Percentiles rank a stretch among this genome's conserved stretches.
Evolutionary conservation across 2,329 filamentous ascomycete genomes (phyloP).

Genomic region (Colletotrichum sp.): DNA sequence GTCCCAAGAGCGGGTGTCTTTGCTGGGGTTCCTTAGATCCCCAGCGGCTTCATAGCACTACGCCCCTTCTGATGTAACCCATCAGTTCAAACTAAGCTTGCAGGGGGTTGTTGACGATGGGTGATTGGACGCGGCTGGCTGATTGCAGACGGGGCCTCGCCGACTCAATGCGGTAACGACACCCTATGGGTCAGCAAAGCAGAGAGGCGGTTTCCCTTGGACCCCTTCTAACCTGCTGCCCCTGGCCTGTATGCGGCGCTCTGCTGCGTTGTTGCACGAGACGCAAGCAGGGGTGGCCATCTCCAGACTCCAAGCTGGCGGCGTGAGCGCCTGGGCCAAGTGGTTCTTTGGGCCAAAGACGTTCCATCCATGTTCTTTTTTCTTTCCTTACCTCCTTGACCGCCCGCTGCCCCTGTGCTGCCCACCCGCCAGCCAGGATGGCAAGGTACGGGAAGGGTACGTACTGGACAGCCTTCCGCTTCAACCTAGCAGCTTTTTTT

Average conservation of each 20-base stretch:
- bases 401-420: constrained; percentile 6
- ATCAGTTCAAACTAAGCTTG: background rate
- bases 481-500: background rate
- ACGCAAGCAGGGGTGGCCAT: constrained; percentile 15
- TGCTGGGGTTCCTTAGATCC: background rate
- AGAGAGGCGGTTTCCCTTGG: background rate
- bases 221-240: constrained; percentile 2
- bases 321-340: constrained; percentile 24
- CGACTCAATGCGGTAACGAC: constrained; percentile 4
- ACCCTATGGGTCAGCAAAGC: background rate
- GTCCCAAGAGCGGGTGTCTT: constrained; percentile 5
- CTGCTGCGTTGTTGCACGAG: constrained; percentile 12
- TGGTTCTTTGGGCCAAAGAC: constrained; percentile 17
- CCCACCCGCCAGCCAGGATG: background rate
- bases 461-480: background rate
- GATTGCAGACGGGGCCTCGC: background rate
- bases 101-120: background rate
- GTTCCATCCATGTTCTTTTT: constrained; percentile 26
- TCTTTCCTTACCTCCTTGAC: constrained; percentile 11
- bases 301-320: constrained; percentile 21
- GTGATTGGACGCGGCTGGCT: background rate
- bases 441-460: background rate
- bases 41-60: background rate
- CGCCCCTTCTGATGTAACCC: background rate
- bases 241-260: background rate